A percentile compares a stretch with the other conserved stretches of the same genome.
phyloP scores from a whole-genome alignment of 768 basidiomycete genomes.

The Coprinellus micaceus region DNA sequence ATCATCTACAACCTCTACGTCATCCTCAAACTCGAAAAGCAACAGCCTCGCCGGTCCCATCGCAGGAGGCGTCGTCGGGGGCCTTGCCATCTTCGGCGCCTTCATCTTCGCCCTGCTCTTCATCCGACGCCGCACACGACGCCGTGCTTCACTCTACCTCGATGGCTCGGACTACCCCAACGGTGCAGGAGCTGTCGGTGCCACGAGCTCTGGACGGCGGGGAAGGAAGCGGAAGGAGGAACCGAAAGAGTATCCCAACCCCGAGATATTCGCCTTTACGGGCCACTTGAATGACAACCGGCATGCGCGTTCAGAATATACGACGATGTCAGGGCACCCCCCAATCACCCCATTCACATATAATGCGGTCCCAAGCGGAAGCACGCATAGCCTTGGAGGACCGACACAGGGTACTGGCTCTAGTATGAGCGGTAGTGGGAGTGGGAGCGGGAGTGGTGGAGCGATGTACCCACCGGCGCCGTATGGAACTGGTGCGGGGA shows the following conservation, averaged over 20 bases:
- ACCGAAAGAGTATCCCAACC: not conserved
- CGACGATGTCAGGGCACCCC: not conserved
- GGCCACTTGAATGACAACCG: not conserved
- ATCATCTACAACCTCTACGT: not conserved
- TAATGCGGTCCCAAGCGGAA: not conserved
- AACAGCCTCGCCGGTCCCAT: slow-evolving; percentile 3
- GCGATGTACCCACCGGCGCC: too few relatives aligned
- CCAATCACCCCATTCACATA: not conserved
- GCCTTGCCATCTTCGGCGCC: not conserved
- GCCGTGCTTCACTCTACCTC: not conserved
- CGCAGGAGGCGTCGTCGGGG: slow-evolving; percentile 8
- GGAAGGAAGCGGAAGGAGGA: too few relatives aligned
- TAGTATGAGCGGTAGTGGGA: too few relatives aligned
- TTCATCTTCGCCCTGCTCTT: slow-evolving; percentile 4
- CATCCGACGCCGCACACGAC: not conserved
- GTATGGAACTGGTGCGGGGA: too few relatives aligned
- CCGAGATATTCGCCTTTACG: not conserved
- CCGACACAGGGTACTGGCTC: too few relatives aligned
- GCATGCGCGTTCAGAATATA: not conserved
- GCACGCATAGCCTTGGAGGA: too few relatives aligned
- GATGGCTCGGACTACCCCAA: too few relatives aligned
- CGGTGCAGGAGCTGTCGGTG: too few relatives aligned
- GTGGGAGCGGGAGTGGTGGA: too few relatives aligned
- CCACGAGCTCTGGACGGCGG: too few relatives aligned
- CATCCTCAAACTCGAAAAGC: not conserved